phyloP scores from a whole-genome alignment of 306 rosid species.

The Biancaea sappan region DNA sequence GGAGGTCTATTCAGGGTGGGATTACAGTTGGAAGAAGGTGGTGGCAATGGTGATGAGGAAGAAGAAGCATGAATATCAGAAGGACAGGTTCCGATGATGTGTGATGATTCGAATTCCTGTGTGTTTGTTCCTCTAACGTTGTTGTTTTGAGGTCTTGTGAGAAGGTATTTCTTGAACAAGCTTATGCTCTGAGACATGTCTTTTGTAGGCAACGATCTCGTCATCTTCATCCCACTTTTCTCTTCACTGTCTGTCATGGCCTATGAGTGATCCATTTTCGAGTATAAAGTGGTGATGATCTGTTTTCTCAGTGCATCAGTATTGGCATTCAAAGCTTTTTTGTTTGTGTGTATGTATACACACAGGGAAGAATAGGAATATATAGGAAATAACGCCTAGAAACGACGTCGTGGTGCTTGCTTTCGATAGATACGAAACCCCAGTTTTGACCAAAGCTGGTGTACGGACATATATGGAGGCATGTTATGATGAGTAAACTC shows the following conservation, averaged over 20 bases:
- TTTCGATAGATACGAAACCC: constrained; percentile 33
- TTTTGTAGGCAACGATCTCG: neutral
- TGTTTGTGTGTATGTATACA: no score
- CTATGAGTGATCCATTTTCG: no score
- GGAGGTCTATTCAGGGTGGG: neutral
- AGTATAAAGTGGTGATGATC: neutral
- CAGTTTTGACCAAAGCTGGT: constrained; percentile 15
- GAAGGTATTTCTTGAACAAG: constrained; percentile 40
- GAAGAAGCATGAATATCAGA: neutral
- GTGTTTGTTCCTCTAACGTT: neutral
- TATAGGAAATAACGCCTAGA: constrained; percentile 34
- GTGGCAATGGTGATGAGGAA: no score
- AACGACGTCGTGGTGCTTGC: neutral
- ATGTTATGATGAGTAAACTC: no score
- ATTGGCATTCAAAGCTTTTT: no score
- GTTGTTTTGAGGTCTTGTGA: constrained; percentile 19
- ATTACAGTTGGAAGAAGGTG: neutral
- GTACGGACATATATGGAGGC: neutral
- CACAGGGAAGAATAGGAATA: neutral
- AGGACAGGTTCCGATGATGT: neutral
- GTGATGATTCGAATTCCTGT: constrained; percentile 8
- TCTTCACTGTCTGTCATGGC: neutral
- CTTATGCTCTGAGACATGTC: constrained; percentile 31
- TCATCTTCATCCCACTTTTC: neutral
- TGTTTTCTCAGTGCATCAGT: neutral